These are phyloP conservation scores for Croton laevigatus DNA, from an alignment of 441 rosid species.

Conservation along the genomic window DNA sequence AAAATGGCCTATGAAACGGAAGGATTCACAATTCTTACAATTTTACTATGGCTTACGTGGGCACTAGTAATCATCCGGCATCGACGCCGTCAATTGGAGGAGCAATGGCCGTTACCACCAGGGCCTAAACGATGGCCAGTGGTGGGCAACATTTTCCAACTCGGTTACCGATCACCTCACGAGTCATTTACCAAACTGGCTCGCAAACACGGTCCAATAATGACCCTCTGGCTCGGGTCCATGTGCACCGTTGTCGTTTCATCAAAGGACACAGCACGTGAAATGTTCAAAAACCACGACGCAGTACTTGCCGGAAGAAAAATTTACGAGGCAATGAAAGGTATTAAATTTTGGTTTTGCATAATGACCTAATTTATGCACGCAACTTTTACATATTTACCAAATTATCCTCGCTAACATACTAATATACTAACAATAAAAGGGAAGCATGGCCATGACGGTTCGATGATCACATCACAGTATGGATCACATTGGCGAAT, in stretches of 20 bases:
- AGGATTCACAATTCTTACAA: slow-evolving; percentile 25
- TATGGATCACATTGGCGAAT: slow-evolving; percentile 77
- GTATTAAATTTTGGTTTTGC: no score
- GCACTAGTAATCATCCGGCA: slow-evolving; percentile 35
- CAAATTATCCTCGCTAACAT: no score
- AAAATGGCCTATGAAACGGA: slow-evolving; percentile 35
- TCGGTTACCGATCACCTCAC: slow-evolving; percentile 47
- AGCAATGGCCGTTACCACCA: slow-evolving; percentile 47
- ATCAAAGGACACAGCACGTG: slow-evolving; percentile 54
- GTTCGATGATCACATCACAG: slow-evolving; percentile 64
- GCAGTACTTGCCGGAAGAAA: slow-evolving; percentile 59
- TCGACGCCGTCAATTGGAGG: slow-evolving; percentile 32
- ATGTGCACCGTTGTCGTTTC: slow-evolving; percentile 72
- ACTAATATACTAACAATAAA: slow-evolving; percentile 39
- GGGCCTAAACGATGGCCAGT: slow-evolving; percentile 67
- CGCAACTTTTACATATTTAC: no score
- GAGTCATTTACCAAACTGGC: slow-evolving; percentile 47
- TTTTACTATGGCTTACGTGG: slow-evolving; percentile 41
- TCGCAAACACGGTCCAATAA: slow-evolving; percentile 55
- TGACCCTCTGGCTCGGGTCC: slow-evolving; percentile 64
- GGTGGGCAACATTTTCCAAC: slow-evolving; percentile 58
- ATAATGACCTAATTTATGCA: no score
- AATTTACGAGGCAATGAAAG: slow-evolving; percentile 76
- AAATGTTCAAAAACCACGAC: slow-evolving; percentile 73
- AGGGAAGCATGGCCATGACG: slow-evolving; percentile 46